A percentile compares a stretch with the other conserved stretches of the same genome.
Conservation (phyloP, 345 rosid genomes). For the Ceriops decandra region DNA sequence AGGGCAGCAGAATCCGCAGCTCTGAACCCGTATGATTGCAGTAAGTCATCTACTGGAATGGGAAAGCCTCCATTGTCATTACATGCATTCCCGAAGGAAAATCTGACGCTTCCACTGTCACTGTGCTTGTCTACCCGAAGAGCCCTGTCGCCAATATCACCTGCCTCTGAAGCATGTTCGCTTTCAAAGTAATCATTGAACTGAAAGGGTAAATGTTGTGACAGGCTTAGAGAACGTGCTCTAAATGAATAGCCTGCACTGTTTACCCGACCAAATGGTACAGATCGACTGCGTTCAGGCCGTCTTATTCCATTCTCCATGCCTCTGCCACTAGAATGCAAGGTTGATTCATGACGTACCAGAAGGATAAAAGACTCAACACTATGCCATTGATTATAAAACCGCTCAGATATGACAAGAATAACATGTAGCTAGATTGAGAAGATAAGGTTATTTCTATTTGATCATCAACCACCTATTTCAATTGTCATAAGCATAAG, state of each 20-base stretch:
- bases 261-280: conserved; percentile 39
- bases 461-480: no score
- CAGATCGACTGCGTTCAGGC: conserved; percentile 22
- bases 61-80: conserved; percentile 38
- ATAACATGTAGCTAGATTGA: background rate
- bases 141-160: conserved; percentile 81
- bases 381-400: conserved; percentile 2
- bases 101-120: conserved; percentile 39
- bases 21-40: conserved; percentile 20
- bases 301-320: conserved; percentile 43
- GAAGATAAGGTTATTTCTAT: background rate
- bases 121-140: conserved; percentile 46
- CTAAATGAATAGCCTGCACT: conserved; percentile 49
- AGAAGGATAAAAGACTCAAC: background rate
- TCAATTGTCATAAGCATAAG: no score
- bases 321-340: conserved; percentile 14
- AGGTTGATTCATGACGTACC: background rate
- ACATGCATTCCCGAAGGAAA: conserved; percentile 36
- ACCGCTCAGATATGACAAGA: background rate
- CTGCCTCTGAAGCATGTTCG: conserved; percentile 79
- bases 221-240: conserved; percentile 42
- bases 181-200: conserved; percentile 47
- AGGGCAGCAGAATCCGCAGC: conserved; percentile 25
- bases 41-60: conserved; percentile 23
- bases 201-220: conserved; percentile 27